phyloP scores from a whole-genome alignment of 2,329 filamentous ascomycete species.

The Colletotrichum kahawae region DNA sequence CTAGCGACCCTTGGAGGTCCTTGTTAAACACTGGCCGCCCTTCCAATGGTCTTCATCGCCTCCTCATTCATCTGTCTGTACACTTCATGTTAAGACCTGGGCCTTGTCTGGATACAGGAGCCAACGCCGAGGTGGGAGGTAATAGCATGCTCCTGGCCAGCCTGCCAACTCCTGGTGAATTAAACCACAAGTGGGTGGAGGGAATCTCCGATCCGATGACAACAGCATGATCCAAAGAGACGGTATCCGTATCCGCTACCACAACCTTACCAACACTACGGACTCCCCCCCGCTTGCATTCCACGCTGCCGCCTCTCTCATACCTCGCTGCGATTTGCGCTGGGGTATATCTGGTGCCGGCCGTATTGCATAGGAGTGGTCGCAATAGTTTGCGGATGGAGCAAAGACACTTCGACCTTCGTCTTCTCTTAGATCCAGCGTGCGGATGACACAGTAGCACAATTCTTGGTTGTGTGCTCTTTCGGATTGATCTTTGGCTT shows the following conservation, averaged over 20 bases:
- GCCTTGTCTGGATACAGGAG: not conserved
- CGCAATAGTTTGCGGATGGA: not conserved
- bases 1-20: not conserved
- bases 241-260: not conserved
- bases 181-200: not conserved
- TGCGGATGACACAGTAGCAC: not conserved
- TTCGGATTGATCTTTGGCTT: not conserved
- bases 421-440: not conserved
- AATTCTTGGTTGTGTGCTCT: not conserved
- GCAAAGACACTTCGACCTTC: not conserved
- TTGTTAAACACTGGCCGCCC: not conserved
- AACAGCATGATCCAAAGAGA: not conserved
- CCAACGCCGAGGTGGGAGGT: not conserved
- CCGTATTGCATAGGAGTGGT: not conserved
- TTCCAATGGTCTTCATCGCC: not conserved
- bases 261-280: not conserved
- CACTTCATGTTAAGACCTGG: not conserved
- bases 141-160: not conserved
- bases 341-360: not conserved
- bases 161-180: not conserved
- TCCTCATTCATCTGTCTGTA: not conserved
- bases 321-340: not conserved
- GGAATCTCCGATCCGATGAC: not conserved
- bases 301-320: not conserved
- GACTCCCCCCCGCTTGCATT: not conserved